phyloP scores from a whole-genome alignment of 2,329 filamentous ascomycete species.

The Pseudogymnoascus sp. region DNA sequence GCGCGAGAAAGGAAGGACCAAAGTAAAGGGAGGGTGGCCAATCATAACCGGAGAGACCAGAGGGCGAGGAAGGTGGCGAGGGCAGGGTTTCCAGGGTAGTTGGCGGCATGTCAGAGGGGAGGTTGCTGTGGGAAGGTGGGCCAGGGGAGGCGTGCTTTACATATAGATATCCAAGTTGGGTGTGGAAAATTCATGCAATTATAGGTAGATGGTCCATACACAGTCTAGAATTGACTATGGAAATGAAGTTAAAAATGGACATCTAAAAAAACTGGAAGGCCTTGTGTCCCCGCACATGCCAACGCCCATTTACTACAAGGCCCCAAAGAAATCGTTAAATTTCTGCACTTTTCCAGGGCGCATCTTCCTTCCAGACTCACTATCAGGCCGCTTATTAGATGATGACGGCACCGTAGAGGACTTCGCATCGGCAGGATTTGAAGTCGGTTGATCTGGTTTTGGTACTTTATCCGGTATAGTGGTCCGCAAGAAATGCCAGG shows the following conservation, averaged over 20 bases:
- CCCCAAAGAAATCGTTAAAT: neutral
- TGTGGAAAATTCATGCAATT: neutral
- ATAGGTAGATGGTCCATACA: neutral
- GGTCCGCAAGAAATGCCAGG: neutral
- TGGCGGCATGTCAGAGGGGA: neutral
- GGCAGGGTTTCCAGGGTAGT: slow-evolving; percentile 33
- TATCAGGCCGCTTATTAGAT: neutral
- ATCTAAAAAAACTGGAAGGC: too few relatives aligned
- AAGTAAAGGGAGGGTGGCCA: slow-evolving; percentile 71
- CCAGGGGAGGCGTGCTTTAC: neutral
- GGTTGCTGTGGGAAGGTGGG: neutral
- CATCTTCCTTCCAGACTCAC: neutral
- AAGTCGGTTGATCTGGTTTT: neutral
- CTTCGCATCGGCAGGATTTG: neutral
- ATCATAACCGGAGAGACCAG: slow-evolving; percentile 74
- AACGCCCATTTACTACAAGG: neutral
- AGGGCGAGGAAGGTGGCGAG: slow-evolving; percentile 57
- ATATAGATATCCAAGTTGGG: neutral
- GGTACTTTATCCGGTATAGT: neutral
- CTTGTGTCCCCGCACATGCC: neutral
- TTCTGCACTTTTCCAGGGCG: neutral
- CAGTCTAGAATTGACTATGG: neutral
- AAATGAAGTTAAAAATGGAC: neutral
- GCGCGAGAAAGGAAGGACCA: slow-evolving; percentile 72
- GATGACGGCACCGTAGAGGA: neutral